A percentile compares a stretch with the other conserved stretches of the same genome.
Evolutionary conservation across 2,329 filamentous ascomycete genomes (phyloP).

Genomic region (Pyricularia pennisetigena): DNA sequence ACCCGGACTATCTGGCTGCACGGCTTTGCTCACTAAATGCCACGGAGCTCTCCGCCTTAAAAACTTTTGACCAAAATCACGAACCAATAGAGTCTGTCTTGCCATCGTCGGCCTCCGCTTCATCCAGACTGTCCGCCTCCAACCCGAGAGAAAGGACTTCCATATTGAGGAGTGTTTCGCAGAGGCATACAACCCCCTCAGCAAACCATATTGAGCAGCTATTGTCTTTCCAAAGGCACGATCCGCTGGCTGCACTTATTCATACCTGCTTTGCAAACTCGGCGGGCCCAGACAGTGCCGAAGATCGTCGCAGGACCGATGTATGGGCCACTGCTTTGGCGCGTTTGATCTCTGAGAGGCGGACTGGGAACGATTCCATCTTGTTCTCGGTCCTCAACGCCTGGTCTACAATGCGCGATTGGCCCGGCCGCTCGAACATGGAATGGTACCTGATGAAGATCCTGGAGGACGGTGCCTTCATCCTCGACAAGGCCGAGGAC

Average conservation of each 20-base stretch:
- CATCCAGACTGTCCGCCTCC: constrained; percentile 12
- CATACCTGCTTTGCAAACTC: constrained; percentile 87
- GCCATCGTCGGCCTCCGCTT: constrained; percentile 44
- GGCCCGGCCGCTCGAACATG: constrained; percentile 82
- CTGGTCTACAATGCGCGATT: constrained; percentile 79
- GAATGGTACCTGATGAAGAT: constrained; percentile 94
- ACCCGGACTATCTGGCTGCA: constrained; percentile 79
- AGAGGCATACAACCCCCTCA: constrained; percentile 22
- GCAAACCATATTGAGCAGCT: constrained; percentile 69
- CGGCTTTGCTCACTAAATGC: constrained; percentile 68
- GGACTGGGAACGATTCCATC: constrained; percentile 68
- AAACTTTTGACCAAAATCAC: constrained; percentile 67
- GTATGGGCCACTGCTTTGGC: constrained; percentile 86
- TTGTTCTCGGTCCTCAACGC: constrained; percentile 77
- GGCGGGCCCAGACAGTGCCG: constrained; percentile 68
- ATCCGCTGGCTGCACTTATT: constrained; percentile 74
- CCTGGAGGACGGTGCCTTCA: constrained; percentile 82
- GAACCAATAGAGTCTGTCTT: constrained; percentile 79
- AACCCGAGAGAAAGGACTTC: constrained; percentile 22
- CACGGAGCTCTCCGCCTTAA: constrained; percentile 67
- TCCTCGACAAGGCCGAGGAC: constrained; percentile 77
- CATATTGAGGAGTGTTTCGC: not conserved
- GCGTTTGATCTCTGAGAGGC: constrained; percentile 68
- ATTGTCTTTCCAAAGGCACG: constrained; percentile 80
- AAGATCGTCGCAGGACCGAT: constrained; percentile 70